Evolutionary conservation across 495 filamentous ascomycete species (phyloP), one percentile per base, ranked within the genome.

Genomic region (Mytilinidion resinicola): DNA sequence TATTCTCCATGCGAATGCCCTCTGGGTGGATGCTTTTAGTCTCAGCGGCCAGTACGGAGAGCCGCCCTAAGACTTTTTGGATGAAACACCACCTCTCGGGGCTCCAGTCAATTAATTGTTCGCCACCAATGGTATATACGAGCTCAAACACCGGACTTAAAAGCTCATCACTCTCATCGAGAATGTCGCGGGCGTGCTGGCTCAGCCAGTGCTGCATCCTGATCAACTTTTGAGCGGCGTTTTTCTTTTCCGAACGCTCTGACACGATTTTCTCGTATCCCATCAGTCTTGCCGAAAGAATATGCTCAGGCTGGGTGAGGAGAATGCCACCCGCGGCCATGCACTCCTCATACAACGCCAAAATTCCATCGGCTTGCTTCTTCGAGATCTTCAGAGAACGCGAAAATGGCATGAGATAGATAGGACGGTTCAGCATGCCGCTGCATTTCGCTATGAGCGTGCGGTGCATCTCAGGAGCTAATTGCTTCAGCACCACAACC

Each of bases 111-210:
- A n/a, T n/a, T n/a, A n/a, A n/a, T n/a, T n/a, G n/a, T n/a, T n/a
- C n/a, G n/a, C n/a, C n/a, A 7, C 87, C 86, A 60, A 87, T 80
- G 0, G 84, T 85, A 59, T 90, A 91, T 14, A 89, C 78, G 5
- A 70, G 46, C 49, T 72, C 65, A 30, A 64, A 69, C 21, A 59
- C 61, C 14, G 54, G 55, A 42, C 52, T 60, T 44, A 72, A 60
- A 34, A 59, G 67, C 51, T 70, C 66, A 52, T 72, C 68, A 35
- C 63, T 62, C 47, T 72, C 70, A 49, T 72, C 70, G 1, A 72
- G 44, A 42, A 72, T 57, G 41, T 72, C 70, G 11, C 70, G 66
- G 17, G 58, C 63, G 14, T 55, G 0, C 1, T 34, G 51, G 36
- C 62, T 51, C 42, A 72, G 62, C 33, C 58, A 69, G 8, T 57